phyloP scores from a whole-genome alignment of 768 basidiomycete species.

The Boletus vermiculosoides region DNA sequence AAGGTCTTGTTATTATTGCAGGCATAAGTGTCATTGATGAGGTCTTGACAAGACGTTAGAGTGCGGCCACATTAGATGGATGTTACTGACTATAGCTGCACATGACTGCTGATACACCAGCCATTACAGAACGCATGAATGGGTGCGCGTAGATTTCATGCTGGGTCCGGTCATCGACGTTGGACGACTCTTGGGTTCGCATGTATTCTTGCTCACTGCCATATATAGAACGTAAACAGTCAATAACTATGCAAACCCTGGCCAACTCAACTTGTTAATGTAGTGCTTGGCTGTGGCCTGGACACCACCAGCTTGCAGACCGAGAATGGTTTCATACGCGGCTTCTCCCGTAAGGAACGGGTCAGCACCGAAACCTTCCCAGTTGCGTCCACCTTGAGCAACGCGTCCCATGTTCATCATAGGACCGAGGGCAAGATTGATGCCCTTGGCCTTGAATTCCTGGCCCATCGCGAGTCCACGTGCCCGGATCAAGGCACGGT shows the following conservation, averaged over 20 bases:
- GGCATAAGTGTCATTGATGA: constrained; percentile 59
- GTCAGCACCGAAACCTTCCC: constrained; percentile 95
- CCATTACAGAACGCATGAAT: constrained; percentile 59
- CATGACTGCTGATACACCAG: constrained; percentile 66
- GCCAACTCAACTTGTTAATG: constrained; percentile 58
- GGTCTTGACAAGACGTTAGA: constrained; percentile 33
- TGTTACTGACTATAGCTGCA: constrained; percentile 50
- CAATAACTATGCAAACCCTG: background rate
- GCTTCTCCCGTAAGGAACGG: constrained; percentile 82
- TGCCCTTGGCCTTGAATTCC: constrained; percentile 83
- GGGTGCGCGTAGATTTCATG: constrained; percentile 61
- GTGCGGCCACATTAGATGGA: background rate
- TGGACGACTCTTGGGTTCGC: constrained; percentile 34
- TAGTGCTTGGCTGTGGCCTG: constrained; percentile 87
- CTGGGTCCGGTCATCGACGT: constrained; percentile 43
- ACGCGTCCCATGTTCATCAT: constrained; percentile 89
- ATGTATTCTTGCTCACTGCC: constrained; percentile 38
- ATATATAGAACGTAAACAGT: background rate
- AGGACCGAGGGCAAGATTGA: constrained; percentile 73
- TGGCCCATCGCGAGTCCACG: constrained; percentile 78
- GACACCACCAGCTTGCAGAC: constrained; percentile 78
- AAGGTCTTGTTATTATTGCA: constrained; percentile 62
- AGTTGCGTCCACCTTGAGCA: constrained; percentile 81
- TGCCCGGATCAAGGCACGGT: constrained; percentile 71
- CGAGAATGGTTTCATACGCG: constrained; percentile 75